A percentile compares a stretch with the other conserved stretches of the same genome.
These are phyloP conservation scores for Leishmania arabica DNA, from an alignment of 208 protist genomes.

Conservation along the genomic window DNA sequence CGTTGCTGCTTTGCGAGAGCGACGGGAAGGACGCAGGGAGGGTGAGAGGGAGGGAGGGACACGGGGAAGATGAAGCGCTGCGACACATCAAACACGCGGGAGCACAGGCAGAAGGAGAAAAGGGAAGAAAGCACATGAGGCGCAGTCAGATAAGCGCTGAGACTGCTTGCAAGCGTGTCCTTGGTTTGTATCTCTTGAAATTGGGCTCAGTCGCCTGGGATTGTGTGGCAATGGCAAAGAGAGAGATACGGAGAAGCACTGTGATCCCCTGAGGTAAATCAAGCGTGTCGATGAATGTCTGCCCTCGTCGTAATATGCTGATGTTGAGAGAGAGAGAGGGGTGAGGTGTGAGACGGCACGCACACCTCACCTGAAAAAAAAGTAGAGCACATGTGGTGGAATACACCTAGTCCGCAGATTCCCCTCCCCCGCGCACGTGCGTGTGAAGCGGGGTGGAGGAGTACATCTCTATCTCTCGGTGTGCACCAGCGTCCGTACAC, in stretches of 20 bases:
- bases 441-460: background rate
- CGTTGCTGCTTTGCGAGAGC: background rate
- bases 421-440: background rate
- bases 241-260: conserved; percentile 10
- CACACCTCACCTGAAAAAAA: background rate
- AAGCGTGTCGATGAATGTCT: background rate
- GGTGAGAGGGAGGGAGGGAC: background rate
- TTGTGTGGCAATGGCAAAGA: background rate
- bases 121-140: background rate
- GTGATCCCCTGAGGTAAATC: background rate
- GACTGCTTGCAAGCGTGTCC: background rate
- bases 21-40: background rate
- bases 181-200: background rate
- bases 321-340: background rate
- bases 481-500: background rate
- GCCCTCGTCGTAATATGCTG: background rate
- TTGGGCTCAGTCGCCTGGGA: background rate
- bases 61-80: background rate
- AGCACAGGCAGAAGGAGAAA: too few species aligned
- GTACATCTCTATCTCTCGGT: background rate
- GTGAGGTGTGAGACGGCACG: background rate
- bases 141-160: background rate
- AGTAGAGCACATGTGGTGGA: background rate
- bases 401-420: background rate
- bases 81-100: background rate